Base-by-base conservation (phyloP, 371 early-diverging fungal species). In the Blastocladiella emersonii region DNA sequence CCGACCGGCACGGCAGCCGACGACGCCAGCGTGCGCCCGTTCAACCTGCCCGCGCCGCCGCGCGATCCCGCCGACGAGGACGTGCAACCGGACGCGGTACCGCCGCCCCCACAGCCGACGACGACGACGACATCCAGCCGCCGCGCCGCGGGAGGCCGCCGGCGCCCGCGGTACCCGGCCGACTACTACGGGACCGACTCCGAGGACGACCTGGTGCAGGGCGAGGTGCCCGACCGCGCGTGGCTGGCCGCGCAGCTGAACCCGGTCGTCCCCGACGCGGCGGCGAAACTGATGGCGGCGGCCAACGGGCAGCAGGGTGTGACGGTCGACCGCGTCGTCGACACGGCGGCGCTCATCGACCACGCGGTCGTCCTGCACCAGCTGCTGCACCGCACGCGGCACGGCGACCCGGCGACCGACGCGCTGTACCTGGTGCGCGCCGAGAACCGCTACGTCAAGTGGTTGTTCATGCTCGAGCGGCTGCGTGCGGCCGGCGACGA, bases 391-490 rank as follows among this genome's bases (percentile, higher is more conserved):
- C 53, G 53, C 30, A 30, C 30, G 1, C 27, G 53, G 30, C 53
- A 51, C 53, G 8, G 30, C 30, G 53, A 51, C 53, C 53, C 53
- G 53, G 30, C 15, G 30, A 23, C 23, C 30, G 53, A 51, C 15
- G 53, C 53, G 30, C 32, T 51, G 1, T 51, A 30, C 53, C 32
- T 51, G 8, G 32, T 51, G 15, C 53, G 53, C 13, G 53, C 53
- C 30, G 53, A 51, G 32, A 51, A 51, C 53, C 27, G 48, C n/a
- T 59, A 59, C 37, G 27, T 59, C 17, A 59, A 59, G 12, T 59
- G 37, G 37, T 15, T 59, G 17, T 59, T 59, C 37, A 23, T 59
- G 37, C 30, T 36, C 41, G 59, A 59, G 25, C 25, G 44, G 15
- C 37, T 59, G 37, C 59, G 59, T 21, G 41, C 37, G 0, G 44